Evolutionary conservation across 768 basidiomycete species (phyloP), one percentile per base, ranked within the genome.

Genomic region (Lactarius tabidus): DNA sequence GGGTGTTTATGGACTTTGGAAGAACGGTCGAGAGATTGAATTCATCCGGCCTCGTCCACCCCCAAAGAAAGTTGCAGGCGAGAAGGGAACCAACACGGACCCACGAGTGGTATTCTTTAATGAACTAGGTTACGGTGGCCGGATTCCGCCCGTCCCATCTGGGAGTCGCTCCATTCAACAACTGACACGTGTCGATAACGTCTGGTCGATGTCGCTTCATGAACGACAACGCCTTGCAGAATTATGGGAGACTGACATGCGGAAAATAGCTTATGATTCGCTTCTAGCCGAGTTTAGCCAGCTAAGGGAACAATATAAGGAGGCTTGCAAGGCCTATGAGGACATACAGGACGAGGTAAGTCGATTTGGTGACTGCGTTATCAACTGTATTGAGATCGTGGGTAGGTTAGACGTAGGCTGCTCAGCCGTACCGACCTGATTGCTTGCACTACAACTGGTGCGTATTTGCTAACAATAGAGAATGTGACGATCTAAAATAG

Each of bases 381-480:
- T 36, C 29, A 15, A 45, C 45, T 38, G 59, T n/a, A 38, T 52
- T 7, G 35, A 53, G 6, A 9, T 43, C 54, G 66, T 38, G 33
- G 2, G 43, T 67, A 91, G 90, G 74, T 78, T 57, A 80, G 85
- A 14, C 81, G 85, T 0, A 78, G 79, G 5, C 74, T 92, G 8
- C 76, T 93, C 7, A 71, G 73, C 38, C 73, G 78, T 7, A 79
- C 82, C 0, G 82, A 89, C 70, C 79, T 93, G 23, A 82, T 91
- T 54, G 91, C 87, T 6, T 90, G 89, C 66, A 93, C 90, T 0
- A 91, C 90, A 0, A 90, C 85, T 28, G 89, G 88, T 87, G 71
- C 2, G 72, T 64, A n/a, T 41, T 17, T 17, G 31, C 17, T 53
- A 51, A 28, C 26, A 33, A 20, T 3, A 6, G 17, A 54, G 29